These are phyloP conservation scores for Vitis vinifera DNA, from an alignment of 164 flowering plant genomes.

Conservation along the genomic window DNA sequence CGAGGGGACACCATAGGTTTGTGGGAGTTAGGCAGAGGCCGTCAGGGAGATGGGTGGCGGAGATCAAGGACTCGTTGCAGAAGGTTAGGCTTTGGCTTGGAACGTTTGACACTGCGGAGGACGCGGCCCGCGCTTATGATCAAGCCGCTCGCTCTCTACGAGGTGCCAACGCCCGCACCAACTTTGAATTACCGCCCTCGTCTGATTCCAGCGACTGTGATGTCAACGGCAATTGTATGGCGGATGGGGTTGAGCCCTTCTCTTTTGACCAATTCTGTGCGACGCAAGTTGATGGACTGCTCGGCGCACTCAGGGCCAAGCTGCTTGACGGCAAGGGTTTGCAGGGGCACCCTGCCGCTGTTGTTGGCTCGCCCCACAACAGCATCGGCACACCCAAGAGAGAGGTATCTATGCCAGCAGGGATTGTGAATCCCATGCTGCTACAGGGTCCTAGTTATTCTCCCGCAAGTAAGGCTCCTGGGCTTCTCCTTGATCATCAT, in stretches of 20 bases:
- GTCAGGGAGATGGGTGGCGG: slow-evolving; percentile 43
- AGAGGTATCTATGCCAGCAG: not conserved
- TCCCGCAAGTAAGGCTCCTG: no score
- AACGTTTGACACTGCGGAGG: slow-evolving; percentile 41
- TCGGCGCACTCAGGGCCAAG: slow-evolving; percentile 34
- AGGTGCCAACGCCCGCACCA: slow-evolving; percentile 42
- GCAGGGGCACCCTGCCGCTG: not conserved
- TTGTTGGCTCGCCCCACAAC: not conserved
- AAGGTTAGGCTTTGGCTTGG: slow-evolving; percentile 47
- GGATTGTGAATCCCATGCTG: no score
- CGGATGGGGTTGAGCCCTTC: slow-evolving; percentile 26
- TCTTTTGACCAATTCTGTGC: slow-evolving; percentile 36
- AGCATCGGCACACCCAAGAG: not conserved
- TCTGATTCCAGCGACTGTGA: not conserved
- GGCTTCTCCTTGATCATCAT: no score
- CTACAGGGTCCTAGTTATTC: no score
- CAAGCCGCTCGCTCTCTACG: slow-evolving; percentile 39
- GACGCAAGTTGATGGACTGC: slow-evolving; percentile 22
- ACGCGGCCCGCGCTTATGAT: slow-evolving; percentile 39
- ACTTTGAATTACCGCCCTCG: slow-evolving; percentile 31
- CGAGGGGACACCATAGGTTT: slow-evolving; percentile 35
- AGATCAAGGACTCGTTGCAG: slow-evolving; percentile 41
- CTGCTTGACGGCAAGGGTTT: slow-evolving; percentile 26
- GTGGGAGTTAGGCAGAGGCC: slow-evolving; percentile 43
- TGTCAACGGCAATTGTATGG: not conserved